Evolutionary conservation across 768 basidiomycete genomes (phyloP).

Genomic region (Boletus rubropictus): DNA sequence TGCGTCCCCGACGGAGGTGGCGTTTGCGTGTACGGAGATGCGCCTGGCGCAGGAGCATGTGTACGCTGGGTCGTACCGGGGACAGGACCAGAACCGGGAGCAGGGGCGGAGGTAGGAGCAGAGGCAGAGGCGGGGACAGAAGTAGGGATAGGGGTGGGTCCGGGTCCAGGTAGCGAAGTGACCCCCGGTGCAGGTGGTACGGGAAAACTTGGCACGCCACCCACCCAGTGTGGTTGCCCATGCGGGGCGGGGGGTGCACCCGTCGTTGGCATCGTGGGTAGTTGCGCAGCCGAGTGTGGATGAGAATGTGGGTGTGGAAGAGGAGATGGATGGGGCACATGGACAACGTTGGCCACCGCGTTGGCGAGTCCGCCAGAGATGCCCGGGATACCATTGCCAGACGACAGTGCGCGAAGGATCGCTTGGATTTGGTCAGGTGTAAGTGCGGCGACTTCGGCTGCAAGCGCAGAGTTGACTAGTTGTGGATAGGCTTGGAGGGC

Average conservation of each 20-base stretch:
- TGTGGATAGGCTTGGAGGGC: conserved; percentile 30
- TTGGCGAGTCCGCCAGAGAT: conserved; percentile 27
- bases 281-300: conserved; percentile 13
- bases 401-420: conserved; percentile 54
- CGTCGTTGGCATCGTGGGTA: conserved; percentile 5
- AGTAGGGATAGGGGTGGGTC: not conserved
- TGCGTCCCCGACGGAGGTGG: conserved; percentile 24
- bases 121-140: not conserved
- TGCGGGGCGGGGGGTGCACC: conserved; percentile 9
- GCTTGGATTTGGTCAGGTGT: conserved; percentile 73
- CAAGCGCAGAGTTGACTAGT: conserved; percentile 47
- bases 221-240: conserved; percentile 17
- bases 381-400: conserved; percentile 32
- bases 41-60: not conserved
- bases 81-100: not conserved
- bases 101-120: not conserved
- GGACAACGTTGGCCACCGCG: conserved; percentile 21
- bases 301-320: not conserved
- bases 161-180: too few relatives aligned
- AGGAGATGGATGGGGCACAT: conserved; percentile 6
- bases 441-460: conserved; percentile 65
- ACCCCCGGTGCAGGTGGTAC: conserved; percentile 15
- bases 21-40: conserved; percentile 16
- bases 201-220: conserved; percentile 23
- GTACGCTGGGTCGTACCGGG: not conserved